phyloP scores from a whole-genome alignment of 805 yeast genomes.

The Blastobotrys chiropterorum region DNA sequence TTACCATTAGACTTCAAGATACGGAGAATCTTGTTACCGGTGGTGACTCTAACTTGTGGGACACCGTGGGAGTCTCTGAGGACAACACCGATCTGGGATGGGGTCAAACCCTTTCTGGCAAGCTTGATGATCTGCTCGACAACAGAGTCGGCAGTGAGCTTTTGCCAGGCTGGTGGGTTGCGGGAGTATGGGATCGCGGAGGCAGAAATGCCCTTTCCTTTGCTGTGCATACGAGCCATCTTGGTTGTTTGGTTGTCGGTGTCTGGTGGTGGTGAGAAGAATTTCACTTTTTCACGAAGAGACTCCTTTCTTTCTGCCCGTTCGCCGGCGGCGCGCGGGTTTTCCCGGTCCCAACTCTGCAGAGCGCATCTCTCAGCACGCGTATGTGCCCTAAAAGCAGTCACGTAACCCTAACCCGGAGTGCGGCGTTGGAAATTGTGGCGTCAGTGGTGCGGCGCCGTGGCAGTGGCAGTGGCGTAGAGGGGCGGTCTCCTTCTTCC shows the following conservation, averaged over 20 bases:
- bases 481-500: too few species aligned
- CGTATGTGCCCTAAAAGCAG: too few species aligned
- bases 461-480: too few species aligned
- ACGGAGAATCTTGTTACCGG: constrained; percentile 99
- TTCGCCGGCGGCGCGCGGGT: too few species aligned
- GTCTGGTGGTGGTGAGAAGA: too few species aligned
- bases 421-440: too few species aligned
- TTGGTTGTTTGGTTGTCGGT: constrained; percentile 39
- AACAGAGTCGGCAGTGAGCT: constrained; percentile 89
- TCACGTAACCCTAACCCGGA: background rate
- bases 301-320: too few species aligned
- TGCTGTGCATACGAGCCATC: constrained; percentile 99
- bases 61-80: constrained; percentile 99
- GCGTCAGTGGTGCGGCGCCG: too few species aligned
- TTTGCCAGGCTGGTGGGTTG: constrained; percentile 99
- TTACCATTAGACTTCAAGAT: constrained; percentile 96
- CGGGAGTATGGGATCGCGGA: constrained; percentile 99
- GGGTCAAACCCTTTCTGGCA: constrained; percentile 99
- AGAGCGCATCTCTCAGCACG: too few species aligned
- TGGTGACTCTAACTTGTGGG: constrained; percentile 92
- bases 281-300: too few species aligned
- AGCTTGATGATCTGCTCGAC: constrained; percentile 98
- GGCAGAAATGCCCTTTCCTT: constrained; percentile 99
- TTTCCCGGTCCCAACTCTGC: too few species aligned
- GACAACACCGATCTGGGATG: constrained; percentile 98